Evolutionary conservation across 2,329 filamentous ascomycete species (phyloP).

Genomic region (Penicillium decumbens): DNA sequence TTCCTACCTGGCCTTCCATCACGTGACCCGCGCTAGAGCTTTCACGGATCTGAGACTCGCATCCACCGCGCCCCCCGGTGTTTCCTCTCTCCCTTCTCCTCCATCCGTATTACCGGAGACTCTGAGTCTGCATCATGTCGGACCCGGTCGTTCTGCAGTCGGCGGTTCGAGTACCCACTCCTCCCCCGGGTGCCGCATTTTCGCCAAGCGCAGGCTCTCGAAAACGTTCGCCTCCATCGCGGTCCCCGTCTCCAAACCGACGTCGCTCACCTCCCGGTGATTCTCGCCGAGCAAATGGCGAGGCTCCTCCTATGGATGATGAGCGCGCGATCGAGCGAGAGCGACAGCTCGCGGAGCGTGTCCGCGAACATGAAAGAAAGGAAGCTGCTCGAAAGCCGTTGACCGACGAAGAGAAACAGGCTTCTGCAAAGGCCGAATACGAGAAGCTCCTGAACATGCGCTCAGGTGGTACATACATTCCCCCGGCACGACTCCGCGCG

Average conservation of each 20-base stretch:
- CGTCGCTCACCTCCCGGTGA: constrained; percentile 45
- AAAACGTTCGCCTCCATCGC: constrained; percentile 55
- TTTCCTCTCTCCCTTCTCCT: constrained; percentile 1
- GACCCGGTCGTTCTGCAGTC: constrained; percentile 49
- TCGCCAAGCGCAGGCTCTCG: constrained; percentile 49
- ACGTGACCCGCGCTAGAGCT: constrained; percentile 21
- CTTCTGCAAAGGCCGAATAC: constrained; percentile 84
- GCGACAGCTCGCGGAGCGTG: constrained; percentile 50
- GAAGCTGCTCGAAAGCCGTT: constrained; percentile 50
- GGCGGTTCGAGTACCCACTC: constrained; percentile 57
- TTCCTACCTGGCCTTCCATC: constrained; percentile 12
- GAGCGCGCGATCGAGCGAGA: constrained; percentile 49
- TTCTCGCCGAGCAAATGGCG: constrained; percentile 30
- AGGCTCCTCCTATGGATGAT: constrained; percentile 49
- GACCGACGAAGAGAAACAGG: constrained; percentile 78
- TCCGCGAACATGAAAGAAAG: constrained; percentile 50
- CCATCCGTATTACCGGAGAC: constrained; percentile 3
- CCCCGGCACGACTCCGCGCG: constrained; percentile 81
- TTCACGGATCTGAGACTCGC: constrained; percentile 10
- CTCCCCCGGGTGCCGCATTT: constrained; percentile 45
- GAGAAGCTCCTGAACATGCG: constrained; percentile 87
- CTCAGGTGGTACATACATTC: constrained; percentile 94
- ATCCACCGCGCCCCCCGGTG: constrained; percentile 10
- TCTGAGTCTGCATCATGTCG: constrained; percentile 33
- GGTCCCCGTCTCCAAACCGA: constrained; percentile 51